These are phyloP conservation scores for Roridomyces roridus DNA, from an alignment of 768 basidiomycete genomes.

Conservation along the genomic window DNA sequence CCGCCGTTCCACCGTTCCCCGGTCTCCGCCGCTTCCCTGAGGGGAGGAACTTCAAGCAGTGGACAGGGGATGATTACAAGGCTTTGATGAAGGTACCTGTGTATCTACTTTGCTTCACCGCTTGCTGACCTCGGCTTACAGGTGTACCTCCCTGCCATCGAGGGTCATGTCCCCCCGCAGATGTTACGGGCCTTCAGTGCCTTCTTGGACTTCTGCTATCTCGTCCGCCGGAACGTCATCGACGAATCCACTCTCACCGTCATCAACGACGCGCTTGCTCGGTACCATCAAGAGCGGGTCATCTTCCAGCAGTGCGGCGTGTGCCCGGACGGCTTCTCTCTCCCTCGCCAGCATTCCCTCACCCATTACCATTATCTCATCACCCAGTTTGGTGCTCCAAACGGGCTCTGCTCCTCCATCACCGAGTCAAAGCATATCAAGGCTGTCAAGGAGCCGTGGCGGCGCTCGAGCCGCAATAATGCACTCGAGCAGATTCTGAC, in stretches of 20 bases:
- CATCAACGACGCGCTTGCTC: slow-evolving; percentile 18
- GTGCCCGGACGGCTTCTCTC: slow-evolving; percentile 17
- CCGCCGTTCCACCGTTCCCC: too few species aligned
- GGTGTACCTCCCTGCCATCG: slow-evolving; percentile 30
- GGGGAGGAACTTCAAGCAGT: too few species aligned
- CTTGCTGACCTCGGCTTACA: background rate
- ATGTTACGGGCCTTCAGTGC: slow-evolving; percentile 24
- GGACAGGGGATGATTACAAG: too few species aligned
- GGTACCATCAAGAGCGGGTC: slow-evolving; percentile 14
- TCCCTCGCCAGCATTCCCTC: slow-evolving; percentile 40
- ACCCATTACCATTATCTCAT: slow-evolving; percentile 34
- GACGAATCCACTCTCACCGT: slow-evolving; percentile 8
- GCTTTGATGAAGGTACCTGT: slow-evolving; percentile 43
- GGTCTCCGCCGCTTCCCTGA: too few species aligned
- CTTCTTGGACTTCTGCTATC: slow-evolving; percentile 34
- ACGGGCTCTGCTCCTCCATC: slow-evolving; percentile 42
- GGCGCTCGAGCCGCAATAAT: slow-evolving; percentile 28
- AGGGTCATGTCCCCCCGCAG: slow-evolving; percentile 22
- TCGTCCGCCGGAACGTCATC: slow-evolving; percentile 16
- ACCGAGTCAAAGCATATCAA: slow-evolving; percentile 41
- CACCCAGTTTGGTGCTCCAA: slow-evolving; percentile 35
- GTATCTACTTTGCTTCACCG: background rate
- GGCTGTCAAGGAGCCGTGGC: slow-evolving; percentile 40
- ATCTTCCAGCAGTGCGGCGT: slow-evolving; percentile 25
- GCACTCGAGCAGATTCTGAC: slow-evolving; percentile 38